A percentile compares a stretch with the other conserved stretches of the same genome.
Conservation (phyloP, 2,329 filamentous ascomycete species). For the Aspergillus glaucus region DNA sequence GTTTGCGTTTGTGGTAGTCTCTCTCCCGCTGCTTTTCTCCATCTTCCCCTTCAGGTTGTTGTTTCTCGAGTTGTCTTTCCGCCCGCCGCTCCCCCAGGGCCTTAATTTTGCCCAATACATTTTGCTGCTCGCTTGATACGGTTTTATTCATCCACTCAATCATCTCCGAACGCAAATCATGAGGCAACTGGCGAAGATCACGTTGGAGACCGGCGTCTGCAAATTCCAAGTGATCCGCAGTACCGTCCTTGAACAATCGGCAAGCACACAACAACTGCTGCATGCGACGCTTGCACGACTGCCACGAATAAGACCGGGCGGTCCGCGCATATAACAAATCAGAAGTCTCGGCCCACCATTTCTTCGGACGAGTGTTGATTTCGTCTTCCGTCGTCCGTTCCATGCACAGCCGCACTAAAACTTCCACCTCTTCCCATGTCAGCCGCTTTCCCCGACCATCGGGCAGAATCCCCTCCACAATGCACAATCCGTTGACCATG, state of each 20-base stretch:
- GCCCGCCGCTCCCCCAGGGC: no score
- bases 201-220: neutral
- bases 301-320: conserved; percentile 22
- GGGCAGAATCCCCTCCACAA: neutral
- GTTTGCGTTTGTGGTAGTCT: conserved; percentile 1
- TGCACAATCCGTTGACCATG: neutral
- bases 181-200: no score
- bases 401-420: conserved; percentile 13
- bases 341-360: conserved; percentile 19
- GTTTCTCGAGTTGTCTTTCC: neutral
- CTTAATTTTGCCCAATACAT: no score
- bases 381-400: conserved; percentile 11
- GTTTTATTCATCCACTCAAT: no score
- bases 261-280: neutral
- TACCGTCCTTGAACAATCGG: neutral
- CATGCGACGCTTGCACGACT: conserved; percentile 23
- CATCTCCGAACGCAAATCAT: no score
- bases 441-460: conserved; percentile 9
- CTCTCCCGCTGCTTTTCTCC: neutral
- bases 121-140: no score
- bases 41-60: neutral
- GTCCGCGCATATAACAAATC: conserved; percentile 8
- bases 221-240: no score
- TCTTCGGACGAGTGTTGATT: conserved; percentile 9
- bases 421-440: conserved; percentile 11